Conservation (phyloP, 2,329 filamentous ascomycete genomes). For the Phialophora verrucosa region DNA sequence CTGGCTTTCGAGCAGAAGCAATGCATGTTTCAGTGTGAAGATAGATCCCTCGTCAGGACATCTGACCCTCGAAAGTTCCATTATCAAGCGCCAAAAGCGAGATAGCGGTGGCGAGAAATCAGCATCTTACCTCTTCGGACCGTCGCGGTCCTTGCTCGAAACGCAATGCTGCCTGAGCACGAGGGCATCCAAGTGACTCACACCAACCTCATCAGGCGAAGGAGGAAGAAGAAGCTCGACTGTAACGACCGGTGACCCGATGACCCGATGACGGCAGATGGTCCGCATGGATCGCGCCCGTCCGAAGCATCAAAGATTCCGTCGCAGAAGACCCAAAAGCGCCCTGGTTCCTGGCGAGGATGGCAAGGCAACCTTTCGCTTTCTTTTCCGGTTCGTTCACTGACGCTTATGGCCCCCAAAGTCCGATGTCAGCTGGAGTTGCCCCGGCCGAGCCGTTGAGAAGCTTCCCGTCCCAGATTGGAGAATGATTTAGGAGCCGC, state of each 20-base stretch:
- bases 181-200: background rate
- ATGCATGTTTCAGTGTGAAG: background rate
- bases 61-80: slow-evolving; percentile 3
- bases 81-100: background rate
- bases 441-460: background rate
- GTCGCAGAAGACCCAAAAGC: background rate
- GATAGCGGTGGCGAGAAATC: slow-evolving; percentile 11
- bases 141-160: slow-evolving; percentile 9
- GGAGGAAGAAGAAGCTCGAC: background rate
- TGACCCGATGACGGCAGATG: slow-evolving; percentile 11
- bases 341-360: background rate
- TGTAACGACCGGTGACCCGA: background rate
- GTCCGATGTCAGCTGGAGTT: slow-evolving; percentile 1
- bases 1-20: background rate
- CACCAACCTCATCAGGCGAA: background rate
- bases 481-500: background rate
- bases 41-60: background rate
- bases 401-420: slow-evolving; percentile 1
- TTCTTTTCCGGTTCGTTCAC: slow-evolving; percentile 1
- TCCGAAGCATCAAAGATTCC: slow-evolving; percentile 1
- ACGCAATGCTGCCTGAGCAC: slow-evolving; percentile 1
- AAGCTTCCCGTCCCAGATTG: background rate
- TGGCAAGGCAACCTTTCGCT: slow-evolving; percentile 4
- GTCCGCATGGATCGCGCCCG: slow-evolving; percentile 8
- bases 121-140: slow-evolving; percentile 10